phyloP scores from a whole-genome alignment of 164 flowering plant species.

The Vitis vinifera region DNA sequence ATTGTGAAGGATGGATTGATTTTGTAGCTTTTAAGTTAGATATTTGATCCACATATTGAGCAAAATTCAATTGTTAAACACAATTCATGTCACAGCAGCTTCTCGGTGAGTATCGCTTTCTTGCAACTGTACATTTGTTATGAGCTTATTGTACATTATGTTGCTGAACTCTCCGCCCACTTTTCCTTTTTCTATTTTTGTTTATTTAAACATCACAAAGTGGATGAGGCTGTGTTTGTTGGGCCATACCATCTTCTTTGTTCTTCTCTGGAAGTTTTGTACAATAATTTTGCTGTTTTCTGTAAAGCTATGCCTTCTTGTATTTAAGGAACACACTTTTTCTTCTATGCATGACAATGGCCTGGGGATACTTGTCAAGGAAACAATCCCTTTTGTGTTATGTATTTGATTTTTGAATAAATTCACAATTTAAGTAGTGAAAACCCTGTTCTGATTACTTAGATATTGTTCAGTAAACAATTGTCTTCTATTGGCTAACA shows the following conservation, averaged over 20 bases:
- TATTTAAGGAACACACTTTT: not conserved
- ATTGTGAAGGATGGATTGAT: slow-evolving; percentile 56
- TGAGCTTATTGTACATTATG: slow-evolving; percentile 31
- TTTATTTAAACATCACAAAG: slow-evolving; percentile 8
- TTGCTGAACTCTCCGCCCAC: not conserved
- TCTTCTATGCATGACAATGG: no score
- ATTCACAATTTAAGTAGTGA: no score
- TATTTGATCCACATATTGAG: slow-evolving; percentile 1
- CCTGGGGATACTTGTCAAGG: no score
- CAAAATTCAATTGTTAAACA: not conserved
- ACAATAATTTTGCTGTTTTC: not conserved
- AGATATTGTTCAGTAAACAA: no score
- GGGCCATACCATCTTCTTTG: not conserved
- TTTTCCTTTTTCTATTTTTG: not conserved
- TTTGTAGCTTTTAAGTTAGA: slow-evolving; percentile 34
- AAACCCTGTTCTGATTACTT: no score
- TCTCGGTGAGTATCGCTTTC: slow-evolving; percentile 9
- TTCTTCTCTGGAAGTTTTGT: slow-evolving; percentile 1
- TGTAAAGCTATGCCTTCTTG: not conserved
- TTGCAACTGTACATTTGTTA: slow-evolving; percentile 40
- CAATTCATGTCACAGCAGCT: slow-evolving; percentile 1
- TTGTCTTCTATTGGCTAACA: no score
- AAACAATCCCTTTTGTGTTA: no score
- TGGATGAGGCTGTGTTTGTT: slow-evolving; percentile 10
- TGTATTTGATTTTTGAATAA: no score